These are phyloP conservation scores for Chamaecrista fasciculata DNA, from an alignment of 306 rosid genomes.

Conservation along the genomic window DNA sequence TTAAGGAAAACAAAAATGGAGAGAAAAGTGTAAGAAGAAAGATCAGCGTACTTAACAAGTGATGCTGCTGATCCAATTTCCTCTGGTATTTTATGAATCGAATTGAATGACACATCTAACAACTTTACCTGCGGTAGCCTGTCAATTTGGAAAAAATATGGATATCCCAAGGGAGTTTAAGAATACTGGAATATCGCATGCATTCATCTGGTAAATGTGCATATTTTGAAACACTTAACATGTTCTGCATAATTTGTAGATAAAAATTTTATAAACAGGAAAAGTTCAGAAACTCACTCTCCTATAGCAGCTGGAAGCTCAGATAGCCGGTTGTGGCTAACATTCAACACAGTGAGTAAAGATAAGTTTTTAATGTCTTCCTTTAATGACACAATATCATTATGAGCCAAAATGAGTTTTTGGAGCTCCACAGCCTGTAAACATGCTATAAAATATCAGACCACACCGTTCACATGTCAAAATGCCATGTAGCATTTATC, in stretches of 20 bases:
- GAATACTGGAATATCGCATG: not conserved
- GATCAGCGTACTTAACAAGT: conserved; percentile 70
- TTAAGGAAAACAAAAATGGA: conserved; percentile 10
- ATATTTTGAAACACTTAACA: not conserved
- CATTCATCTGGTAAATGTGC: not conserved
- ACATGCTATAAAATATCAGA: conserved; percentile 11
- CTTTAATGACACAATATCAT: conserved; percentile 54
- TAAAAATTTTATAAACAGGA: not conserved
- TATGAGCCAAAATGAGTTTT: conserved; percentile 87
- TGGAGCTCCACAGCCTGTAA: conserved; percentile 87
- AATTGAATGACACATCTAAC: conserved; percentile 77
- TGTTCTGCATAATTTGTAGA: not conserved
- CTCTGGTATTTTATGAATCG: conserved; percentile 52
- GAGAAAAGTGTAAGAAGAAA: not conserved
- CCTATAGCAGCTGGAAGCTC: conserved; percentile 82
- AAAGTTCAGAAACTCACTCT: conserved; percentile 62
- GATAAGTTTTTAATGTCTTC: conserved; percentile 73
- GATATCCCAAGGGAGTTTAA: not conserved
- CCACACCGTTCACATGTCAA: not conserved
- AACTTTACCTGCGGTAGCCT: conserved; percentile 73
- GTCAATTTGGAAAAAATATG: conserved; percentile 19
- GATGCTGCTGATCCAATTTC: conserved; percentile 77
- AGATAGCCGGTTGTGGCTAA: conserved; percentile 76
- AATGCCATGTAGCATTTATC: not conserved
- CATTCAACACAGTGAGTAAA: conserved; percentile 67